Base-by-base conservation (phyloP, 805 yeast species). In the Clavispora vitiphila region DNA sequence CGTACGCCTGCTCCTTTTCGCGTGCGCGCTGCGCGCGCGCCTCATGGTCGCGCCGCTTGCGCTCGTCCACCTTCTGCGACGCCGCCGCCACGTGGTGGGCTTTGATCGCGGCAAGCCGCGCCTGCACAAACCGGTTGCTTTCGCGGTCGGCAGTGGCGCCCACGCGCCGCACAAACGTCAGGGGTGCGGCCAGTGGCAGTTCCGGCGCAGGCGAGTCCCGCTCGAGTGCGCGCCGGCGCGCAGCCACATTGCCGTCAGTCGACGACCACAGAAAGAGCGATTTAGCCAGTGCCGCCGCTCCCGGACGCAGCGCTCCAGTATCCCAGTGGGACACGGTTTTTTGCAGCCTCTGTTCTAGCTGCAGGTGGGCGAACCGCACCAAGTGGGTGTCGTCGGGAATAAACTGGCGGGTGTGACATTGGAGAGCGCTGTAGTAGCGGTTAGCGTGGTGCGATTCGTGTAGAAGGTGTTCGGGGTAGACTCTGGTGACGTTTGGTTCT, bases 221-320 rank as follows among this genome's bases (percentile, higher is more conserved):
- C 14, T 47, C 55, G 16, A 62, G 46, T 35, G 62, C 64, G 23
- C 47, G 43, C 42, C 58, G 61, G 23, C 72, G 51, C 1, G 59
- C 58, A 19, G 57, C 60, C 9, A 69, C 60, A 42, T 67, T 66
- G 9, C 60, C 56, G 37, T 69, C 75, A 23, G 66, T 62, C 1
- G 73, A 66, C 14, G 72, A 65, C 75, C 75, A 69, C 38, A 64
- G 56, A 42, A 69, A 69, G 29, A 69, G 55, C n/a, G 65, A 57
- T 44, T 59, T 67, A 18, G 69, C 58, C 2, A 38, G 44, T 15
- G 39, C 38, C 16, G 39, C 38, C 15, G 39, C 40, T 35, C 39
- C 54, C 53, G 21, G 22, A 11, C 22, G 39, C 27, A 23, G 37
- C 20, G 34, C 16, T 4, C 10, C 11, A 3, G 23, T 30, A 38